Evolutionary conservation across 805 yeast genomes (phyloP), one percentile per base, ranked within the genome.

Genomic region (Jamesozyma jinghongensis): DNA sequence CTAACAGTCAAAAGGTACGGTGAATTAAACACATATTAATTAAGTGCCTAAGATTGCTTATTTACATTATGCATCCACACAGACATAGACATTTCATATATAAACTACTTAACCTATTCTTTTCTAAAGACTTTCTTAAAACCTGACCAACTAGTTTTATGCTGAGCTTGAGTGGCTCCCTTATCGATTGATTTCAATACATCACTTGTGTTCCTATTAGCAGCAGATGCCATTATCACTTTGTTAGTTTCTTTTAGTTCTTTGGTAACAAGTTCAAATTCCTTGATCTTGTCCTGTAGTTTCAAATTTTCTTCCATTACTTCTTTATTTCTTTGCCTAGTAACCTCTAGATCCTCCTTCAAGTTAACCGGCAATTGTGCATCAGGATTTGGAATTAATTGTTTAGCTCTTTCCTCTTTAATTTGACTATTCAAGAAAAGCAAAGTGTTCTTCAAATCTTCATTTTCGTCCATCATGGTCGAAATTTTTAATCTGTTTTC

Each of bases 401-500:
- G 57, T 16, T 51, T 58, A 37, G 41, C 53, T 33, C 53, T 58
- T 50, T 53, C 68, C 41, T 49, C 65, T 42, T 56, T 57, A 19
- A 73, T 52, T 17, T 62, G 58, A n/a, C 48, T 51, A 34, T 68
- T 68, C 34, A 81, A 62, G 10, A 70, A 75, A 2, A 58, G 62
- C 31, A 80, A 72, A 40, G 69, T 73, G 1, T 59, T 56, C 20
- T 64, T 57, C 37, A 87, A 63, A 34, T 79, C 84, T 19, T 66
- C 71, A 45, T 85, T 84, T 44, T 85, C 94, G 51, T 85, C 90
- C 37, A 73, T 68, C 19, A 90, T 59, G 27, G 81, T 80, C 2
- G 94, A 95, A 19, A 83, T 68, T 40, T 69, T 73, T 32, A 88
- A 74, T 53, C 92, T 79, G 31, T 84, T 81, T 47, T 76, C 77